phyloP scores from a whole-genome alignment of 1,284 basidiomycete genomes.

The Irpex lacteus region DNA sequence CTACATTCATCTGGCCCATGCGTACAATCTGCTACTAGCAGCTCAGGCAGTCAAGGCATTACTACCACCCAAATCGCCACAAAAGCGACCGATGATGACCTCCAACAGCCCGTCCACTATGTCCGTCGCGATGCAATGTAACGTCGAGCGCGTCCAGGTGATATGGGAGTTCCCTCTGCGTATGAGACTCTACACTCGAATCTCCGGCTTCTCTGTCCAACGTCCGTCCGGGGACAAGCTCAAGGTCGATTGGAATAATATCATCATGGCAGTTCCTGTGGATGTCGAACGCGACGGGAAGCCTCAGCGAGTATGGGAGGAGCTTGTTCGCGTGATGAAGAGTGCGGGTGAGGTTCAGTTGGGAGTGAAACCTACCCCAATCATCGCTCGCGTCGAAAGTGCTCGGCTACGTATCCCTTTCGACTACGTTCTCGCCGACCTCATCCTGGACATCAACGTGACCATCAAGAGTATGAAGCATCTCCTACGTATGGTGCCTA shows the following conservation, averaged over 20 bases:
- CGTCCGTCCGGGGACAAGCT: constrained; percentile 16
- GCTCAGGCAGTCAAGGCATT: constrained; percentile 51
- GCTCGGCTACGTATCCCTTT: constrained; percentile 78
- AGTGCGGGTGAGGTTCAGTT: constrained; percentile 43
- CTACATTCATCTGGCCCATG: constrained; percentile 50
- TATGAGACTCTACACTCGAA: constrained; percentile 44
- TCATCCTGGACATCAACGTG: constrained; percentile 67
- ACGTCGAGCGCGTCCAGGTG: constrained; percentile 38
- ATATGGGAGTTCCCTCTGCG: constrained; percentile 42
- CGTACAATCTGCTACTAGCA: constrained; percentile 75
- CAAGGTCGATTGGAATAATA: constrained; percentile 32
- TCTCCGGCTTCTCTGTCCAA: constrained; percentile 40
- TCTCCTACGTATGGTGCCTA: constrained; percentile 46
- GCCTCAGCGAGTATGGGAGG: constrained; percentile 66
- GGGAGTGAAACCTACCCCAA: constrained; percentile 20
- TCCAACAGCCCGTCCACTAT: constrained; percentile 17
- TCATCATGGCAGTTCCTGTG: constrained; percentile 43
- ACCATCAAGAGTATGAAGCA: constrained; percentile 70
- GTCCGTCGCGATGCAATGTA: constrained; percentile 29
- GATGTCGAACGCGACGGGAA: constrained; percentile 34
- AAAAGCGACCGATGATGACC: background rate
- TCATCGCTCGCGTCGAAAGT: constrained; percentile 61
- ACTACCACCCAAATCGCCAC: constrained; percentile 19
- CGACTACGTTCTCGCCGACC: constrained; percentile 72
- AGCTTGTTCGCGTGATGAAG: constrained; percentile 64